phyloP scores from a whole-genome alignment of 1,284 basidiomycete genomes.

The Sparassis latifolia region DNA sequence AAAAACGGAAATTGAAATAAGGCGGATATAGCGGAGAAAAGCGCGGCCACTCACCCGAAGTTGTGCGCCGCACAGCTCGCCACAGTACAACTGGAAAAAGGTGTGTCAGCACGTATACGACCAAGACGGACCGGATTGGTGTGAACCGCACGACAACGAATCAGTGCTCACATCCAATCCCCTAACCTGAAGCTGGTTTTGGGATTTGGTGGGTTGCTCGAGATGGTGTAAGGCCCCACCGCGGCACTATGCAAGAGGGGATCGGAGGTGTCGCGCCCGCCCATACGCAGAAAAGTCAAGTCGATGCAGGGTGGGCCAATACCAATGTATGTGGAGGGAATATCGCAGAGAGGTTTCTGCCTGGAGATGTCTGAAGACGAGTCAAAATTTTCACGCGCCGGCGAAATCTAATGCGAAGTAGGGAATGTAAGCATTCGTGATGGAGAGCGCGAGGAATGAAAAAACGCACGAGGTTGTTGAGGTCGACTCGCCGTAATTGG shows the following conservation, averaged over 20 bases:
- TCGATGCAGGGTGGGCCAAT: too few relatives aligned
- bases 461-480: too few relatives aligned
- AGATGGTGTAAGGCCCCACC: conserved; percentile 45
- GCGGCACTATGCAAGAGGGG: background rate
- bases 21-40: background rate
- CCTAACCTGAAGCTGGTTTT: conserved; percentile 63
- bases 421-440: too few relatives aligned
- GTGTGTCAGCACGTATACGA: background rate
- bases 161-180: conserved; percentile 68
- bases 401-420: too few relatives aligned
- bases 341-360: too few relatives aligned
- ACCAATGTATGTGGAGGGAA: too few relatives aligned
- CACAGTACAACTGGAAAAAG: conserved; percentile 43
- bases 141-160: background rate
- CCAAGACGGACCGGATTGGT: conserved; percentile 7
- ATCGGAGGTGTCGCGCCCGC: background rate
- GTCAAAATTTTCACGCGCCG: too few relatives aligned
- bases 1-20: background rate
- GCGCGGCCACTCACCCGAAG: conserved; percentile 55
- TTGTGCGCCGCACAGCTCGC: conserved; percentile 64
- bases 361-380: too few relatives aligned
- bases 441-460: too few relatives aligned
- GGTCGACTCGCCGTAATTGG: too few relatives aligned
- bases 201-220: conserved; percentile 72
- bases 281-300: background rate